A percentile compares a stretch with the other conserved stretches of the same genome.
These are phyloP conservation scores for grape (Vitis vinifera) DNA, from an alignment of 164 flowering plant genomes.

Conservation along the genomic window DNA sequence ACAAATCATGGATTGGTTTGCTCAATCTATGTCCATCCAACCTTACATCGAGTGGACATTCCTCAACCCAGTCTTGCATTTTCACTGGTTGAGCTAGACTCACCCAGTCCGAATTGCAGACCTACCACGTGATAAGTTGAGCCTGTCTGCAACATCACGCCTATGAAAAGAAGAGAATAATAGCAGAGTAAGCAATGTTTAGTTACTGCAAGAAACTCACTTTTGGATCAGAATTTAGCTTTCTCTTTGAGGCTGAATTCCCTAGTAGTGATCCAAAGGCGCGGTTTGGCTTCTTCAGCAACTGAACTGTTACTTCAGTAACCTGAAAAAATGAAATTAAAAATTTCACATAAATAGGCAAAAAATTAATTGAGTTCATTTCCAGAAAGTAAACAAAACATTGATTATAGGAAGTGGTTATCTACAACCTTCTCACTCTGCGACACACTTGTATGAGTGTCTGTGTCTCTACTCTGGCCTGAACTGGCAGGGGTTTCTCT, in stretches of 20 bases:
- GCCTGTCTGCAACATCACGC: not conserved
- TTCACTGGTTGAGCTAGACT: too few species aligned
- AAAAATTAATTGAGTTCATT: not conserved
- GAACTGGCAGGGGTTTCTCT: slow-evolving; percentile 4
- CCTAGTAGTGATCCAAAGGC: slow-evolving; percentile 86
- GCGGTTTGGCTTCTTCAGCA: slow-evolving; percentile 74
- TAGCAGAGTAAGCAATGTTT: not conserved
- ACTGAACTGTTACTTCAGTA: slow-evolving; percentile 63
- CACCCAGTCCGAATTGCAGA: too few species aligned
- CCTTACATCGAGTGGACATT: too few species aligned
- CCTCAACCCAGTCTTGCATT: too few species aligned
- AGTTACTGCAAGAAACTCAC: slow-evolving; percentile 24
- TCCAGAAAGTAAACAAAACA: not conserved
- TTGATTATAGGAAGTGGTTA: not conserved
- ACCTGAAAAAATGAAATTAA: slow-evolving; percentile 26
- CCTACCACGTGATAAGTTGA: not conserved
- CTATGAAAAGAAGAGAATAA: not conserved
- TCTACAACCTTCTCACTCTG: slow-evolving; percentile 23
- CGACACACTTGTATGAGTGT: not conserved
- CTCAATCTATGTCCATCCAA: too few species aligned
- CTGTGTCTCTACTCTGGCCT: slow-evolving; percentile 15
- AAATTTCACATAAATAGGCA: not conserved
- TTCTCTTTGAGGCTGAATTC: slow-evolving; percentile 52
- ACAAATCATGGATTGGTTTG: too few species aligned
- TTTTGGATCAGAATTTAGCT: slow-evolving; percentile 34